These are phyloP conservation scores for Sclerospora graminicola DNA, from an alignment of 352 stramenopile genomes.

Conservation along the genomic window DNA sequence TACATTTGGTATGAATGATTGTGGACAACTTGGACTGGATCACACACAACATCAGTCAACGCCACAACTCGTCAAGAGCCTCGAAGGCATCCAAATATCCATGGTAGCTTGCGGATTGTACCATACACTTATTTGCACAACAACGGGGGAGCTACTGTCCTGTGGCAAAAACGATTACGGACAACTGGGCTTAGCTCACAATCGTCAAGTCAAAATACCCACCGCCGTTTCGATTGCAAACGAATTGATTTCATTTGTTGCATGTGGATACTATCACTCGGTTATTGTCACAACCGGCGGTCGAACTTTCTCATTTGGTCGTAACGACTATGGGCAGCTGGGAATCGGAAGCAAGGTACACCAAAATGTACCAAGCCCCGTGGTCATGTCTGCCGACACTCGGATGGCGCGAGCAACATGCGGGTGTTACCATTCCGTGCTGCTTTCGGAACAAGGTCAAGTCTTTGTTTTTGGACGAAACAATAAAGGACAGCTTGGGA, in stretches of 20 bases:
- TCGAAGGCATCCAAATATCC: constrained; percentile 61
- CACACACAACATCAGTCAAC: constrained; percentile 67
- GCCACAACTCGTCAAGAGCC: constrained; percentile 60
- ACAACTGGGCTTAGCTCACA: constrained; percentile 72
- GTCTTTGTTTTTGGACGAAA: constrained; percentile 83
- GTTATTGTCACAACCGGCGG: constrained; percentile 55
- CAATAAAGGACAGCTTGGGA: constrained; percentile 85
- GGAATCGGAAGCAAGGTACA: constrained; percentile 80
- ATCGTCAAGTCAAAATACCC: constrained; percentile 61
- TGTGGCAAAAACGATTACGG: constrained; percentile 86
- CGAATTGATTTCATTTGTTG: constrained; percentile 71
- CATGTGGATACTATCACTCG: constrained; percentile 83
- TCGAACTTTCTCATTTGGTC: constrained; percentile 67
- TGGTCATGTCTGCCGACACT: constrained; percentile 57
- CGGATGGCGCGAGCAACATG: constrained; percentile 67
- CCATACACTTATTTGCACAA: constrained; percentile 73
- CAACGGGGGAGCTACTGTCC: constrained; percentile 51
- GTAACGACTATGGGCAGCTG: constrained; percentile 84
- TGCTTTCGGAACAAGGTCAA: constrained; percentile 74
- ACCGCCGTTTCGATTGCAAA: constrained; percentile 48
- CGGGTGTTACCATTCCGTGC: constrained; percentile 81
- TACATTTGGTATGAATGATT: constrained; percentile 87
- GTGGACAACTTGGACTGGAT: constrained; percentile 73
- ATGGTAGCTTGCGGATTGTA: constrained; percentile 80
- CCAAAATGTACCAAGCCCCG: constrained; percentile 60